Base-by-base conservation (phyloP, 2,329 filamentous ascomycete genomes). In the Alternaria sp. region DNA sequence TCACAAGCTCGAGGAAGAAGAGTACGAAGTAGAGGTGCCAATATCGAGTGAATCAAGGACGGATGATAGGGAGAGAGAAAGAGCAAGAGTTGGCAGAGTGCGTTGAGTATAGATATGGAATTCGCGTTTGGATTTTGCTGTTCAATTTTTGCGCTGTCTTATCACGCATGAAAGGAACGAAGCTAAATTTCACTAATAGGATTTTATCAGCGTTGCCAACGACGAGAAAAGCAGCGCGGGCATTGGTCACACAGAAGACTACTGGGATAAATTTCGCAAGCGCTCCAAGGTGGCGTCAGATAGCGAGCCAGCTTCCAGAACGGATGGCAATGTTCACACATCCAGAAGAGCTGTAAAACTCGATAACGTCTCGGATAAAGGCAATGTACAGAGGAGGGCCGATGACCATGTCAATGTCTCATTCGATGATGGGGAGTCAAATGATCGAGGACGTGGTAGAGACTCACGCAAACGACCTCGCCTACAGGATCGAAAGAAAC, bases 1-100 rank as follows among this genome's bases (percentile, higher is more conserved):
- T 76, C 92, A 90, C 74, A 87, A 86, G 43, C 86, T 90, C 44
- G 90, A 93, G 72, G 92, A 87, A 70, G 91, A 93, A 67, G 91
- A 93, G 74, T 89, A 90, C 43, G 92, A 96, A 73, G 87, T 93
- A 25, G 92, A 97, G 60, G 75, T 82, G 0, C 74, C 78, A 0
- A 75, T 82, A 0, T 73, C 78, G 1, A 67, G 76, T 18, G 67
- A 71, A 7, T 38, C 55, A 6, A 60, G 55, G 48, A 57, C 51
- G 10, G 67, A 71, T 34, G 68, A 70, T 1, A 59, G 57, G 18
- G 71, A 73, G 7, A 63, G 63, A 48, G 67, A 73, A 2, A 66
- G 63, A 27, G 57, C 59, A 55, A 59, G 66, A 60, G 50, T 59
- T 25, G 58, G 61, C 60, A 71, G 71, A 70, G 71, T 74, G 69